phyloP scores from a whole-genome alignment of 2,329 filamentous ascomycete genomes.

The Fusarium marasasianum region DNA sequence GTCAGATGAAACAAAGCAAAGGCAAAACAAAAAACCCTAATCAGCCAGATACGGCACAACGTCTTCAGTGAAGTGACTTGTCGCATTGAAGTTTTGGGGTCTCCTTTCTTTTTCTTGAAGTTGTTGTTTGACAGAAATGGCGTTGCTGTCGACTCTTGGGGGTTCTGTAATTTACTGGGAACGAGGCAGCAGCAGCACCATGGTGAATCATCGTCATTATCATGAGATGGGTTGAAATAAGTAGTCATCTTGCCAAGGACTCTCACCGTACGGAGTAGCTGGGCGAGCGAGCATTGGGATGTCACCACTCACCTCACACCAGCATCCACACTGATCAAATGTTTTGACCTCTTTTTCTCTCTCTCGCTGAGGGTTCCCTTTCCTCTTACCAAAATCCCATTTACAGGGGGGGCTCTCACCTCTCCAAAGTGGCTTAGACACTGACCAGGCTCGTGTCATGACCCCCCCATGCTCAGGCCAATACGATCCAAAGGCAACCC shows the following conservation, averaged over 20 bases:
- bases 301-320: conserved; percentile 11
- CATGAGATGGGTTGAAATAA: not conserved
- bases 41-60: not conserved
- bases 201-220: not conserved
- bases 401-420: not conserved
- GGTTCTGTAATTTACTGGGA: conserved; percentile 9
- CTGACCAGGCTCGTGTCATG: conserved; percentile 37
- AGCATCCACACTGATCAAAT: conserved; percentile 26
- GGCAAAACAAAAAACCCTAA: not conserved
- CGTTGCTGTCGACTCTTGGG: conserved; percentile 9
- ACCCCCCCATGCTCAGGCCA: conserved; percentile 16
- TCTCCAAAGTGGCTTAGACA: conserved; percentile 33
- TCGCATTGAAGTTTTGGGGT: not conserved
- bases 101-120: not conserved
- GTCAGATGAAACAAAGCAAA: conserved; percentile 24
- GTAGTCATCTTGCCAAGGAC: not conserved
- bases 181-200: conserved; percentile 9
- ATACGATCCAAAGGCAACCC: conserved; percentile 11
- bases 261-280: conserved; percentile 15
- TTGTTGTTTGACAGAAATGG: conserved; percentile 3
- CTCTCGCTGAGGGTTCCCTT: too few species aligned
- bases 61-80: conserved; percentile 25
- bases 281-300: not conserved
- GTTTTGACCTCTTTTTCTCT: conserved; percentile 16
- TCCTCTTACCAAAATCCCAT: not conserved